Base-by-base conservation (phyloP, 129 eudicot species). In the Flaveria trinervia region DNA sequence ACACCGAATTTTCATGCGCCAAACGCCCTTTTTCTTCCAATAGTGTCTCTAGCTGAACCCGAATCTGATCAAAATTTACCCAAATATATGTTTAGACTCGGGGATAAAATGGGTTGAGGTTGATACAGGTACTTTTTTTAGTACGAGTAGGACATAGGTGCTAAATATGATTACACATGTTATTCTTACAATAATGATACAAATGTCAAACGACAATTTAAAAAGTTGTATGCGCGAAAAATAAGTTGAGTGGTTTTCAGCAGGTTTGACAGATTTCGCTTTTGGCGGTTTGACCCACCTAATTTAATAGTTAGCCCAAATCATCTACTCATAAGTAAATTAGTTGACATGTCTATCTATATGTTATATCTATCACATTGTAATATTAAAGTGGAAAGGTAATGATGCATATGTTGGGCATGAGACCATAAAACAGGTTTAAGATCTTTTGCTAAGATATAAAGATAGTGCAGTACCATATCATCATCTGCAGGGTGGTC, bases 401-500 rank as follows among this genome's bases (percentile, higher is more conserved):
- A 20, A 57, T 22, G 33, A 57, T 57, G 59, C 59, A 52, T 17
- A 5, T 56, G 26, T 56, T 20, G 13, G 30, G 28, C 28, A 56
- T 57, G 64, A 22, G 1, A 9, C 10, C 22, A 52, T 23, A 16
- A 52, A 23, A 52, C 5, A n/a, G 22, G 59, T 52, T 52, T n/a
- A 52, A n/a, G 22, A n/a, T 17, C 18, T 17, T 33, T 55, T 17
- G 25, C 61, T n/a, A 17, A 17, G 25, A 55, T 6, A 1, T 17
- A 55, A 7, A 55, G 5, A 55, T 0, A 17, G 10, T 17, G 17
- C 23, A 20, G 66, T 92, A 93, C 98, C 96, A 90, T 83, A 75
- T 90, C 98, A 78, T 92, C 98, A 57, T 88, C 97, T 61, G 83
- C 87, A 48, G 88, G 95, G 72, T 85, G 54, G 68, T 77, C 94